phyloP scores from a whole-genome alignment of 768 basidiomycete species.

The Porpolomopsis calyptriformis region DNA sequence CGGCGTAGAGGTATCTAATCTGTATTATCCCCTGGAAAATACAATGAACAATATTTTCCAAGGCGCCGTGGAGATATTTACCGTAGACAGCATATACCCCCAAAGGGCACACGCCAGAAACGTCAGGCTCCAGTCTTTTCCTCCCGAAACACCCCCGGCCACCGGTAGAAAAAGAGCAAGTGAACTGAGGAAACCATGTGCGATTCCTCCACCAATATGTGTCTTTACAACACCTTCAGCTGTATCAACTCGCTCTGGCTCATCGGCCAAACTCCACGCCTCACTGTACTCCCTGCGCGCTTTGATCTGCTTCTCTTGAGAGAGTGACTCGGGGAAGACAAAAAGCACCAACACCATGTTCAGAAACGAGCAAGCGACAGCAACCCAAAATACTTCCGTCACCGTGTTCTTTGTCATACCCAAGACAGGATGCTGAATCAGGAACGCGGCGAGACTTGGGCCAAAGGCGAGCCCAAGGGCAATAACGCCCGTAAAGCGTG shows the following conservation, averaged over 20 bases:
- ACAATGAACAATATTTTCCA: slow-evolving; percentile 1
- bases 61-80: slow-evolving; percentile 25
- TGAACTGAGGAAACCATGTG: slow-evolving; percentile 40
- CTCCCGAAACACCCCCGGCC: slow-evolving; percentile 31
- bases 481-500: slow-evolving; percentile 67
- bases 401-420: slow-evolving; percentile 18
- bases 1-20: slow-evolving; percentile 75
- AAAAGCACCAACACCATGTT: slow-evolving; percentile 58
- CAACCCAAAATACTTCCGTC: slow-evolving; percentile 39
- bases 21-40: slow-evolving; percentile 55
- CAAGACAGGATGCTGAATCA: slow-evolving; percentile 27
- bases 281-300: slow-evolving; percentile 23
- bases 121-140: slow-evolving; percentile 72
- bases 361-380: slow-evolving; percentile 32
- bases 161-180: slow-evolving; percentile 65
- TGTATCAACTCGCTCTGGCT: slow-evolving; percentile 12
- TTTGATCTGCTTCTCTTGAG: slow-evolving; percentile 28
- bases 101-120: slow-evolving; percentile 55
- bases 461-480: slow-evolving; percentile 71
- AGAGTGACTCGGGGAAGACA: slow-evolving; percentile 57
- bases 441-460: slow-evolving; percentile 58
- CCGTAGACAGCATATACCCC: slow-evolving; percentile 53
- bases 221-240: slow-evolving; percentile 14
- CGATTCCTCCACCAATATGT: slow-evolving; percentile 13
- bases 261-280: slow-evolving; percentile 15